A percentile compares a stretch with the other conserved stretches of the same genome.
phyloP scores from a whole-genome alignment of 257 asterid genomes.

The Solanum corneliomulleri region DNA sequence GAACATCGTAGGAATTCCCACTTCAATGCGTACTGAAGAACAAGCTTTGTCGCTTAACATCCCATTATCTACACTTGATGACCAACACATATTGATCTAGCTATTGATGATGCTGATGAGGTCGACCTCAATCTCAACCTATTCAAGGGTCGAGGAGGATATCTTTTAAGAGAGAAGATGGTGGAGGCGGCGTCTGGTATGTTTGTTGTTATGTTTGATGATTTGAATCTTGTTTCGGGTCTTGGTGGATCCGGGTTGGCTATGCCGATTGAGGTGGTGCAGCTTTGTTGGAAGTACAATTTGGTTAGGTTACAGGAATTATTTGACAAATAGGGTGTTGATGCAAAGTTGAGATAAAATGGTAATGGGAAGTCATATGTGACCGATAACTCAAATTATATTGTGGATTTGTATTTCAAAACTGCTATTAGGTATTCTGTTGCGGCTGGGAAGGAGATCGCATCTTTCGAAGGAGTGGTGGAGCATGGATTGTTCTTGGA shows the following conservation, averaged over 20 bases:
- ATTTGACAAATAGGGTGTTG: conserved; percentile 62
- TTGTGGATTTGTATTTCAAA: conserved; percentile 80
- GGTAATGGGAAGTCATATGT: conserved; percentile 71
- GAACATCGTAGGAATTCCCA: conserved; percentile 64
- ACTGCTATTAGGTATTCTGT: conserved; percentile 71
- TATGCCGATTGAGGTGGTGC: conserved; percentile 94
- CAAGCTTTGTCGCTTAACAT: conserved; percentile 57
- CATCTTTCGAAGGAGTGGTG: conserved; percentile 68
- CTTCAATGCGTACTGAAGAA: conserved; percentile 65
- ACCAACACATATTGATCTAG: conserved; percentile 60
- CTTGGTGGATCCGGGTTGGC: conserved; percentile 88
- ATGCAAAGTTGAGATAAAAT: conserved; percentile 58
- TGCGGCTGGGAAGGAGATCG: conserved; percentile 65
- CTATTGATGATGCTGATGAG: conserved; percentile 90
- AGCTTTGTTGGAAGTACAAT: conserved; percentile 80
- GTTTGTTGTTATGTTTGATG: conserved; percentile 82
- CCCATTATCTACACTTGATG: conserved; percentile 54
- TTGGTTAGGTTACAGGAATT: conserved; percentile 49
- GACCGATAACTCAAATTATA: conserved; percentile 77
- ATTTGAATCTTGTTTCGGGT: conserved; percentile 63
- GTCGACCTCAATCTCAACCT: conserved; percentile 82
- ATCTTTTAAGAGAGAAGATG: conserved; percentile 82
- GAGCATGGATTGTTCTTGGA: conserved; percentile 57
- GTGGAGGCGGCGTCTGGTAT: conserved; percentile 84
- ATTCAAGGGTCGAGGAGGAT: conserved; percentile 94